Evolutionary conservation across 495 filamentous ascomycete species (phyloP).

Genomic region (Cudoniella acicularis): DNA sequence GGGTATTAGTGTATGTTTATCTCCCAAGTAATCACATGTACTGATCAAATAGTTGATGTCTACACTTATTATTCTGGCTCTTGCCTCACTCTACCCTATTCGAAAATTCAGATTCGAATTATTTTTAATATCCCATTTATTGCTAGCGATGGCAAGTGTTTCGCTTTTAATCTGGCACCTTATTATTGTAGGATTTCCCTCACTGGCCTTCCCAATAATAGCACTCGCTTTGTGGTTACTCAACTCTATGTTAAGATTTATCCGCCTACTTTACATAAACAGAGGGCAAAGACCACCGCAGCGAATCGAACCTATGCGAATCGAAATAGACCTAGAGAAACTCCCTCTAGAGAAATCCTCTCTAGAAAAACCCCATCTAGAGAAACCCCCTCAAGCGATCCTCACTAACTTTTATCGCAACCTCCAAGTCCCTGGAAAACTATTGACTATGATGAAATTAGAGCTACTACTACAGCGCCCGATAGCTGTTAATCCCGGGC

Average conservation of each 20-base stretch:
- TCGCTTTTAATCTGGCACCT: neutral
- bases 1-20: slow-evolving; percentile 2
- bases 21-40: no score
- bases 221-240: slow-evolving; percentile 1
- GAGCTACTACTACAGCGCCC: neutral
- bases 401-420: no score
- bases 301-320: neutral
- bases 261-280: neutral
- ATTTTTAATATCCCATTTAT: slow-evolving; percentile 3
- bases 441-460: neutral
- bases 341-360: no score
- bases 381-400: no score
- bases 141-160: slow-evolving; percentile 1
- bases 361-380: no score
- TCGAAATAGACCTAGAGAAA: no score
- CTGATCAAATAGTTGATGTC: neutral
- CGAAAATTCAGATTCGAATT: slow-evolving; percentile 4
- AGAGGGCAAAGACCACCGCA: neutral
- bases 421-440: no score
- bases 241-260: neutral
- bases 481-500: neutral
- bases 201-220: neutral
- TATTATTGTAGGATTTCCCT: neutral
- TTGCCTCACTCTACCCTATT: neutral
- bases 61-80: neutral